Base-by-base conservation (phyloP, 495 filamentous ascomycete species). In the Sabuloglossum arenarium region DNA sequence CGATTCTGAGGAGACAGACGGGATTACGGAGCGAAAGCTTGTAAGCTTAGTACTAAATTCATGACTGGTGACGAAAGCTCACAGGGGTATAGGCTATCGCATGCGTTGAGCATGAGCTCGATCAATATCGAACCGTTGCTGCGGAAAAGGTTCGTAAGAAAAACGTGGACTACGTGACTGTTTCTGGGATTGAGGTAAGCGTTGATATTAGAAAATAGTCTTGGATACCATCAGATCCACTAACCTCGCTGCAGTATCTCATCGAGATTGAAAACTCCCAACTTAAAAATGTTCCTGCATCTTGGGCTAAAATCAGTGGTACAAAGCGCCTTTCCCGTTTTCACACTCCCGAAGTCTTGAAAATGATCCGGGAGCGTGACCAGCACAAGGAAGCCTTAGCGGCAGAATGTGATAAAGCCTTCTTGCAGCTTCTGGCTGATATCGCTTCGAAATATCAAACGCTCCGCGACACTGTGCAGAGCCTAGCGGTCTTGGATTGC, bases 321-420 rank as follows among this genome's bases (percentile, higher is more conserved):
- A 99, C 93, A 4, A 96, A 97, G 68, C 88, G 85, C 59, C 69
- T 91, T 10, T 89, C 85, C 2, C 81, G 91, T 53, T 99, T 94
- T 69, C 93, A 99, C 70, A 90, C 93, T 0, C 93, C 93, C 8
- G 80, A 89, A 59, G 88, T 97, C 23, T 74, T 88, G 30, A 74
- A 76, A 49, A 72, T 95, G 52, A 77, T 94, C 28, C 82, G 81
- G 27, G 87, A 97, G 69, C 77, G 91, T 27, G 91, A 99, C 65
- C 91, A 97, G 63, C 85, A 94, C 69, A 94, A 86, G 65, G 91
- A 99, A 66, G 79, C 85, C 0, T 77, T 99, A 11, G 88, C 87
- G 1, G 87, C 88, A 2, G 89, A 88, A 46, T 99, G 91, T 64
- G 89, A 99, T 65, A 68, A 72, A n/a, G 91, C 91, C 6, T 99